Conservation (phyloP, 371 early-diverging fungal species). For the Phascolomyces articulosus region DNA sequence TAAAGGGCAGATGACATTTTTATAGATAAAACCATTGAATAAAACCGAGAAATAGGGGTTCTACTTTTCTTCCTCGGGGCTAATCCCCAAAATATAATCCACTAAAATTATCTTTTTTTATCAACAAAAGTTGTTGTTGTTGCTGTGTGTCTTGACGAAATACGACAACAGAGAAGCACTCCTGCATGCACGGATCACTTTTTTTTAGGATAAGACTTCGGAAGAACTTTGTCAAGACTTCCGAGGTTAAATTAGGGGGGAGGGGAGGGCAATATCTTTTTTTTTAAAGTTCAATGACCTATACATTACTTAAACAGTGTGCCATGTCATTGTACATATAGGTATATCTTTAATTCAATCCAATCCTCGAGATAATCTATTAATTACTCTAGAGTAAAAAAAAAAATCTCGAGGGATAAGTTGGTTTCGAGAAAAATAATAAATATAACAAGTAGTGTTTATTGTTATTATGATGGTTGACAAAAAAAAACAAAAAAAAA, state of each 20-base stretch:
- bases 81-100: not conserved
- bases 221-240: not conserved
- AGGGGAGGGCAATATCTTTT: not conserved
- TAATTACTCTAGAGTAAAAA: no score
- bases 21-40: not conserved
- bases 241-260: not conserved
- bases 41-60: not conserved
- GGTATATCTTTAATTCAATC: no score
- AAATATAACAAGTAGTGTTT: no score
- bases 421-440: no score
- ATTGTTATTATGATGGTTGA: no score
- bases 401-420: no score
- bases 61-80: not conserved
- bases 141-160: not conserved
- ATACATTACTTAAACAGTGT: no score
- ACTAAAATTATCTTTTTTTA: not conserved
- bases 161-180: not conserved
- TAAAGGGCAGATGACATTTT: not conserved
- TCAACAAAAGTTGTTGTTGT: not conserved
- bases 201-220: not conserved
- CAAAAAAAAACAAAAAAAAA: no score
- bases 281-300: no score
- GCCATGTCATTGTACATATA: no score
- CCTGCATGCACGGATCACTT: constrained; percentile 3
- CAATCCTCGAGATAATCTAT: no score